phyloP scores from a whole-genome alignment of 192 early-diverging fungal species.

The Spinellus fusiger region DNA sequence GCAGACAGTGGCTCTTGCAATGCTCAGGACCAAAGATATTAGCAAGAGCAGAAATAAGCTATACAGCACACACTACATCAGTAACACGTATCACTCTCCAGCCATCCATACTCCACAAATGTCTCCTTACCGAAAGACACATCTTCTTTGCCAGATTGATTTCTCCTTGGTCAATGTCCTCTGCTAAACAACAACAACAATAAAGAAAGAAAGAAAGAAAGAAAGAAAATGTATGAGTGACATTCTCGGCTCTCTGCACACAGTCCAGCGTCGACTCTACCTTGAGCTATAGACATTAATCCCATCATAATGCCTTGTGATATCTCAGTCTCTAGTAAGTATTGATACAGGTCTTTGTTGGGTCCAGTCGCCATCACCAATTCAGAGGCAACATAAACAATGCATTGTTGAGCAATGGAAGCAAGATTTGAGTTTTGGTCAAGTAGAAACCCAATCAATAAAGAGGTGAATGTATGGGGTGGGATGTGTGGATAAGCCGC shows the following conservation, averaged over 20 bases:
- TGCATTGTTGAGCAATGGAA: slow-evolving; percentile 36
- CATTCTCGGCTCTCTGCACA: background rate
- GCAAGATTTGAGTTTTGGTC: slow-evolving; percentile 52
- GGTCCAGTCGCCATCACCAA: slow-evolving; percentile 21
- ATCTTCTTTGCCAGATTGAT: slow-evolving; percentile 35
- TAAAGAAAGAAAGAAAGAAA: too few species aligned
- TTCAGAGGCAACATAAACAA: slow-evolving; percentile 38
- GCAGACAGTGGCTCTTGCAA: slow-evolving; percentile 37
- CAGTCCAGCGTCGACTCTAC: background rate
- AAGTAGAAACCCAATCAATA: slow-evolving; percentile 44
- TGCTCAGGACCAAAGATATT: slow-evolving; percentile 40
- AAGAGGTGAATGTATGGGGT: slow-evolving; percentile 30
- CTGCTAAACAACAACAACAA: too few species aligned
- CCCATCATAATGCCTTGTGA: slow-evolving; percentile 46
- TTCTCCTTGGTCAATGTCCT: slow-evolving; percentile 27
- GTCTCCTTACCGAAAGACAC: slow-evolving; percentile 25
- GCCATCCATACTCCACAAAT: background rate
- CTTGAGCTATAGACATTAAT: slow-evolving; percentile 20
- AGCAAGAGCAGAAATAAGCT: slow-evolving; percentile 47
- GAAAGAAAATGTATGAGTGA: background rate
- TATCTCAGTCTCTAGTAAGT: slow-evolving; percentile 44
- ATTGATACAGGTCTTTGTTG: slow-evolving; percentile 6
- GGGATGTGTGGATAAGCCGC: slow-evolving; percentile 24
- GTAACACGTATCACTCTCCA: background rate
- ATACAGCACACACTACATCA: background rate